Evolutionary conservation across 106 monocot species (phyloP), one percentile per base, ranked within the genome.

Genomic region (Alisma plantagoaquatica): DNA sequence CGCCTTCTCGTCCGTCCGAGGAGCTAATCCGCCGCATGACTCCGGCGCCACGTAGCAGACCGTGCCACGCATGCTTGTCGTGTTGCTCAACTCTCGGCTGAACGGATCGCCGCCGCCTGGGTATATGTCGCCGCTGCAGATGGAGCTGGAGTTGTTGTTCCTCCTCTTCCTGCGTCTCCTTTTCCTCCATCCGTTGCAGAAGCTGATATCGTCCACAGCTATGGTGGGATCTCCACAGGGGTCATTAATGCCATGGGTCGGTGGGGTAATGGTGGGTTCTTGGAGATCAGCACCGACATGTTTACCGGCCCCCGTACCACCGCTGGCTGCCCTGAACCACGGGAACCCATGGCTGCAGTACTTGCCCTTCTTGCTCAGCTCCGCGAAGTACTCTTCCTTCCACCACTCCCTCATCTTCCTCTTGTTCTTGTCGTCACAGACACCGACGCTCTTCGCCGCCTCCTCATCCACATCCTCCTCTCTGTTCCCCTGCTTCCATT

Each of bases 41-140:
- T 92, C 86, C 0, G 92, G 92, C 1, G 92, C 92, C 1, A 86
- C 73, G 28, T 92, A 86, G 56, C 81, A 86, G 23, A 92, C 64
- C 1, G 92, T 92, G 29, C 92, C 92, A 54, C 92, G 51, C 81
- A 79, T 86, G 75, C 92, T 92, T 16, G 78, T 82, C 1, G 81
- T 76, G 64, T 81, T 91, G 45, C 73, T 62, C n/a, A 92, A 65
- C 55, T 92, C 92, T 20, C 75, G 56, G 55, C 92, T 86, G 61
- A 81, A 69, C 12, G 77, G 22, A 33, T 84, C 81, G 20, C 80
- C 74, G 54, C 67, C 76, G 53, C 52, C 70, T 57, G 67, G 50
- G 46, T 79, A 73, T 26, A 73, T 71, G 0, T 65, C 69, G 2
- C 27, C 57, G 2, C 83, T 83, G 10, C 56, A 29, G 49, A 43